Conservation (phyloP, 1,284 basidiomycete genomes). For the Fomitopsis pinicola region DNA sequence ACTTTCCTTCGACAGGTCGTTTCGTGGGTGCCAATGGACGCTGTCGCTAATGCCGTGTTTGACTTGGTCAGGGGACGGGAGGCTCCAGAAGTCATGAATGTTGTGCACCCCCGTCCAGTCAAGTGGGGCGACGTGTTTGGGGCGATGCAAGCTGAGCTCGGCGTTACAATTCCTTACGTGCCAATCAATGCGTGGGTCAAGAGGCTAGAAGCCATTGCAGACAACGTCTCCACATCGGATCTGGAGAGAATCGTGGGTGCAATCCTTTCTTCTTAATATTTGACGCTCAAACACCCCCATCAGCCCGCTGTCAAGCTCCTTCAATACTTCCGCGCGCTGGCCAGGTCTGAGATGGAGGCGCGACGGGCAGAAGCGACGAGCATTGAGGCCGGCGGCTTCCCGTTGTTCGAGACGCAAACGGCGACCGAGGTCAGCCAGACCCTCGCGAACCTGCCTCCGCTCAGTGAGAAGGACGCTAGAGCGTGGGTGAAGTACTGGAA, state of each 20-base stretch:
- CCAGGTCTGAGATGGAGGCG: neutral
- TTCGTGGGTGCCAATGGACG: constrained; percentile 23
- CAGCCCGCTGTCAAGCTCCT: constrained; percentile 8
- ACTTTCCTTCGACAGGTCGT: constrained; percentile 8
- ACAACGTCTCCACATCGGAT: constrained; percentile 1
- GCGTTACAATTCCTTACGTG: constrained; percentile 13
- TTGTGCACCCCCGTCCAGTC: constrained; percentile 26
- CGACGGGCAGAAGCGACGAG: neutral
- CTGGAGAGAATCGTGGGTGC: constrained; percentile 9
- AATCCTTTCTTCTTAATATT: neutral
- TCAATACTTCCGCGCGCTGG: constrained; percentile 4
- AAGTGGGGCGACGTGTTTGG: constrained; percentile 14
- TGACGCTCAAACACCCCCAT: neutral
- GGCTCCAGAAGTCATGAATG: constrained; percentile 20
- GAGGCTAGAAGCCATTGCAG: constrained; percentile 6
- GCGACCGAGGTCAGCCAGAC: constrained; percentile 8
- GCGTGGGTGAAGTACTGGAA: constrained; percentile 16
- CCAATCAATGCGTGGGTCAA: constrained; percentile 18
- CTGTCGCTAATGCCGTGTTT: constrained; percentile 18
- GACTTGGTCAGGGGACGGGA: constrained; percentile 20
- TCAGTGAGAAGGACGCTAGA: constrained; percentile 8
- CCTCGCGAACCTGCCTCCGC: constrained; percentile 3
- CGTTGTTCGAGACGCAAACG: constrained; percentile 9
- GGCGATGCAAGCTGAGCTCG: constrained; percentile 15
- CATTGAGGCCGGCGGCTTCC: constrained; percentile 11